phyloP scores from a whole-genome alignment of 192 early-diverging fungal species.

The Lobosporangium transversale region DNA sequence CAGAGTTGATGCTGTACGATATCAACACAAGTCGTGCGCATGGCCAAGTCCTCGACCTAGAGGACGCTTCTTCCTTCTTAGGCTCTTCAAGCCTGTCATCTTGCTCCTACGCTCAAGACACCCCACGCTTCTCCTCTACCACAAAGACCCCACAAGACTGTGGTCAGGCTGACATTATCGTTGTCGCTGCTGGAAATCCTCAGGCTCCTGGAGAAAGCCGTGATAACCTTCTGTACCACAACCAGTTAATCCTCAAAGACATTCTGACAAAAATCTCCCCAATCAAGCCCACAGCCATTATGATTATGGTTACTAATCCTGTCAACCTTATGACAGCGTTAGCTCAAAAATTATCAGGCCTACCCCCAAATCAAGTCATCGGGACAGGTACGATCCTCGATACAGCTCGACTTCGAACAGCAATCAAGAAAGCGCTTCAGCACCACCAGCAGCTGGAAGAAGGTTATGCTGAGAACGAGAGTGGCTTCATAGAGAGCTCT shows the following conservation, averaged over 20 bases:
- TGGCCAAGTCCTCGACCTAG: slow-evolving; percentile 81
- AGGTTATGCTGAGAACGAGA: background rate
- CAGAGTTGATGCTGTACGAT: slow-evolving; percentile 76
- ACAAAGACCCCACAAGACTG: slow-evolving; percentile 67
- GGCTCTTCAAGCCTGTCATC: slow-evolving; percentile 61
- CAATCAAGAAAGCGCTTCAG: slow-evolving; percentile 14
- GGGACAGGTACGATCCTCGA: slow-evolving; percentile 88
- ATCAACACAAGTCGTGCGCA: slow-evolving; percentile 65
- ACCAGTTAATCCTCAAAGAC: slow-evolving; percentile 76
- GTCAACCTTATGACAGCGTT: slow-evolving; percentile 81
- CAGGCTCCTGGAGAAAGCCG: slow-evolving; percentile 79
- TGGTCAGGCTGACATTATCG: slow-evolving; percentile 82
- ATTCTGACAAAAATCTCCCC: slow-evolving; percentile 77
- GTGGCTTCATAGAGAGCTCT: slow-evolving; percentile 68
- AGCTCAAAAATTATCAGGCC: slow-evolving; percentile 80
- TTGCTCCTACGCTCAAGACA: background rate
- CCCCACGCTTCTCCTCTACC: background rate
- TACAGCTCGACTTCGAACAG: slow-evolving; percentile 64
- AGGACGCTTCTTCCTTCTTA: slow-evolving; percentile 73
- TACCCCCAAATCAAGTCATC: slow-evolving; percentile 79
- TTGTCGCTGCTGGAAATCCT: slow-evolving; percentile 82
- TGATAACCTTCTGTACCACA: slow-evolving; percentile 63
- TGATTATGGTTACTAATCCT: slow-evolving; percentile 83
- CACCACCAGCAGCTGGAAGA: background rate
- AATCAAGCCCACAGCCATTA: slow-evolving; percentile 71